phyloP scores from a whole-genome alignment of 2,329 filamentous ascomycete species.

The Ophiosphaerella herpotricha region DNA sequence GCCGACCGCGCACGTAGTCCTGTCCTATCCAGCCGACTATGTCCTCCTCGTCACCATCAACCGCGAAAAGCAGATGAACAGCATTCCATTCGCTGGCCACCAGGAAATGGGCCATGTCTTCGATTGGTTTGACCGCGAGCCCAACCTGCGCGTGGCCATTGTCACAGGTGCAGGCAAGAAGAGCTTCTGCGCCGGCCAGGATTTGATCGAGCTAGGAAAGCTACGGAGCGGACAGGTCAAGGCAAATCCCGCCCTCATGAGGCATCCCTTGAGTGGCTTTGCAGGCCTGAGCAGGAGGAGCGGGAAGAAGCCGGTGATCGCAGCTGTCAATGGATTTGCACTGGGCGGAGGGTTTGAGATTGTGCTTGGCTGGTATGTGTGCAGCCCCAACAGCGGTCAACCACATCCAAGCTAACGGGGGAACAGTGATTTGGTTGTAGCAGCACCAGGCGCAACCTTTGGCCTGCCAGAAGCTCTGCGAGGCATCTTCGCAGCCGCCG shows the following conservation, averaged over 20 bases:
- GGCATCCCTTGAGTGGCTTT: constrained; percentile 57
- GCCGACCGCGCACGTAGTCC: constrained; percentile 39
- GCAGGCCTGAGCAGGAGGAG: constrained; percentile 59
- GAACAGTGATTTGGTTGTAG: constrained; percentile 57
- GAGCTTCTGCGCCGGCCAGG: constrained; percentile 61
- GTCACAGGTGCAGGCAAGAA: constrained; percentile 57
- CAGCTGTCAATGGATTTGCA: constrained; percentile 63
- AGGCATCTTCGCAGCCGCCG: constrained; percentile 60
- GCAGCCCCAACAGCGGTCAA: no score
- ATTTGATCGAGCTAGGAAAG: constrained; percentile 54
- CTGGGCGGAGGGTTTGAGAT: constrained; percentile 64
- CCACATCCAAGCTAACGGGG: constrained; percentile 7
- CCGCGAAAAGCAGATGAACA: constrained; percentile 56
- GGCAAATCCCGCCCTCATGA: constrained; percentile 28
- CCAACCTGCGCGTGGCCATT: constrained; percentile 53
- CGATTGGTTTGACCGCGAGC: constrained; percentile 60
- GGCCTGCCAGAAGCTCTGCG: constrained; percentile 60
- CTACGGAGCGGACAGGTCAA: constrained; percentile 33
- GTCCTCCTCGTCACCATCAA: constrained; percentile 61
- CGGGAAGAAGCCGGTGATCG: constrained; percentile 66
- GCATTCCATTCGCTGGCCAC: constrained; percentile 47
- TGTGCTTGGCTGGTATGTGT: constrained; percentile 57
- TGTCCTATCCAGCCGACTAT: constrained; percentile 54
- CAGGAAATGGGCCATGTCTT: constrained; percentile 57
- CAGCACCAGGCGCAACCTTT: constrained; percentile 57